These are phyloP conservation scores for Capsella rubella DNA, from an alignment of 441 rosid species.

Conservation along the genomic window DNA sequence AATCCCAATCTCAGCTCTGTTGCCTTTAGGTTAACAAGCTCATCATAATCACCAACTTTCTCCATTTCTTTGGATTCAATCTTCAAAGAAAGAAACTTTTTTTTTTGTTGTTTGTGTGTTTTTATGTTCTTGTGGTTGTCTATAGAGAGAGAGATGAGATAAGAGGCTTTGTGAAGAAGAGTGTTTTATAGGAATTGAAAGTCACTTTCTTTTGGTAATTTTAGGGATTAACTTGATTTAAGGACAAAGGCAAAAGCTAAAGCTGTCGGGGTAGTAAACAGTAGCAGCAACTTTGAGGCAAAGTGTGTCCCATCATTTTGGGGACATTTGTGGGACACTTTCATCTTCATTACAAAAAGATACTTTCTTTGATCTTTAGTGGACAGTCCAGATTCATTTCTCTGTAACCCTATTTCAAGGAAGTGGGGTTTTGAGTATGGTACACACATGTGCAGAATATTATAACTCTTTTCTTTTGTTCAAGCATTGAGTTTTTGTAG, in stretches of 20 bases:
- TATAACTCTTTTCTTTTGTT: conserved; percentile 17
- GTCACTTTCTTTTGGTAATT: conserved; percentile 1
- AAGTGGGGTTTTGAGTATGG: conserved; percentile 33
- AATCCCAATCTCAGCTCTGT: conserved; percentile 72
- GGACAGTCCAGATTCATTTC: conserved; percentile 32
- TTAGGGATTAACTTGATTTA: conserved; percentile 35
- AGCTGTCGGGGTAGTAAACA: conserved; percentile 77
- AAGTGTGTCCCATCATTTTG: conserved; percentile 50
- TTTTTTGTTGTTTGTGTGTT: background rate
- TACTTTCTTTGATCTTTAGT: conserved; percentile 32
- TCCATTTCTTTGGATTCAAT: conserved; percentile 43
- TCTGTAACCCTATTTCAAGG: conserved; percentile 35
- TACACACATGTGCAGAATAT: conserved; percentile 45
- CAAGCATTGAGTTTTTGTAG: conserved; percentile 42
- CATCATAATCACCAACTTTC: conserved; percentile 41
- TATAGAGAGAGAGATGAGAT: conserved; percentile 35
- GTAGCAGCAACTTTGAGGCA: conserved; percentile 72
- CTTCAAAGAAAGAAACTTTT: conserved; percentile 29
- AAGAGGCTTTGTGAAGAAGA: conserved; percentile 28
- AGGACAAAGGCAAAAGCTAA: conserved; percentile 65
- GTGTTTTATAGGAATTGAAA: conserved; percentile 49
- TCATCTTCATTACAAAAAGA: conserved; percentile 37
- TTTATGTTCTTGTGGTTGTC: conserved; percentile 17
- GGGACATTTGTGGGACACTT: conserved; percentile 77
- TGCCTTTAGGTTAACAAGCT: conserved; percentile 54